phyloP scores from a whole-genome alignment of 2,329 filamentous ascomycete genomes.

The Monosporascus sp. region DNA sequence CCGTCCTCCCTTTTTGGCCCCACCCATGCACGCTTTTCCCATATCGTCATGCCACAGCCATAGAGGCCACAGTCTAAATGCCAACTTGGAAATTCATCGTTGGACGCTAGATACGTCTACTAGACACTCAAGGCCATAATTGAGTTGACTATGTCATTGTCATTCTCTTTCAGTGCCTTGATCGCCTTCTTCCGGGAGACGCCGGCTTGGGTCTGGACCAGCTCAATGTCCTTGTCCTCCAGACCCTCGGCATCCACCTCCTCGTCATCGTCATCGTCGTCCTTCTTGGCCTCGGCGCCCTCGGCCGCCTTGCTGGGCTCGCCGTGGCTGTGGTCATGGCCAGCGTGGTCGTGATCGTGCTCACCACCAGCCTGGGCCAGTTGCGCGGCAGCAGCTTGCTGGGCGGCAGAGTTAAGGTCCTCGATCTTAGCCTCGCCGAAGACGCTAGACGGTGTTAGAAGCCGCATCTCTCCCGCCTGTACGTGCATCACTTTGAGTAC shows the following conservation, averaged over 20 bases:
- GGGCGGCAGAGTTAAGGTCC: constrained; percentile 97
- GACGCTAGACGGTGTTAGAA: constrained; percentile 54
- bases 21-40: constrained; percentile 11
- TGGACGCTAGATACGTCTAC: constrained; percentile 7
- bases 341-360: constrained; percentile 48
- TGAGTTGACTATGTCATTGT: constrained; percentile 99
- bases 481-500: constrained; percentile 27
- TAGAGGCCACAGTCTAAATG: constrained; percentile 2
- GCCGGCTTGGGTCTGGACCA: constrained; percentile 96
- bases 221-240: constrained; percentile 98
- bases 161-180: constrained; percentile 98
- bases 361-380: constrained; percentile 70
- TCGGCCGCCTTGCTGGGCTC: constrained; percentile 58
- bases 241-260: constrained; percentile 92
- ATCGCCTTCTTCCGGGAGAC: constrained; percentile 98
- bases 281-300: constrained; percentile 64
- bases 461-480: background rate
- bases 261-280: constrained; percentile 84
- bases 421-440: constrained; percentile 99
- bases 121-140: constrained; percentile 97
- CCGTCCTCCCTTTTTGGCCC: constrained; percentile 13
- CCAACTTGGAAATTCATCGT: constrained; percentile 2
- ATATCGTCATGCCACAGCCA: constrained; percentile 15
- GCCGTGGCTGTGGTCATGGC: constrained; percentile 67
- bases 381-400: constrained; percentile 92